A percentile compares a stretch with the other conserved stretches of the same genome.
Conservation (phyloP, 2,329 filamentous ascomycete species). For the Penicillium sp. region DNA sequence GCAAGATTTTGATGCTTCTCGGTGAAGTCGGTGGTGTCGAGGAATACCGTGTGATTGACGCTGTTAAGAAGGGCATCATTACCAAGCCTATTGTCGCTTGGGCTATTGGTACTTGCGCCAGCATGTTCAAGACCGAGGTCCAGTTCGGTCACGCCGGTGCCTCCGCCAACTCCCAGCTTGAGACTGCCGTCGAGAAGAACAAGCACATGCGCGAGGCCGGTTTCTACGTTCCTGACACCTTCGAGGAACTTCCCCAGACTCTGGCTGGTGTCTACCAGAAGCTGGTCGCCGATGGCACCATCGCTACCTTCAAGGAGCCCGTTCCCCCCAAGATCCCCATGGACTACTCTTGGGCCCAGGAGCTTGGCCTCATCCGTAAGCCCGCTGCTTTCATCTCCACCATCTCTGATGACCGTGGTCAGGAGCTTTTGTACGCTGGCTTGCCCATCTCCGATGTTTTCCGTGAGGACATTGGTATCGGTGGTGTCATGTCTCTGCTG, state of each 20-base stretch:
- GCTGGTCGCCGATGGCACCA: slow-evolving; percentile 77
- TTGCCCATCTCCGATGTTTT: slow-evolving; percentile 99
- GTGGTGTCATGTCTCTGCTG: slow-evolving; percentile 98
- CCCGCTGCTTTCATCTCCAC: slow-evolving; percentile 99
- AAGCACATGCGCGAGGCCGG: slow-evolving; percentile 92
- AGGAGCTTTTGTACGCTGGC: slow-evolving; percentile 96
- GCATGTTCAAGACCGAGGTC: slow-evolving; percentile 99
- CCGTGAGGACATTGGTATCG: slow-evolving; percentile 97
- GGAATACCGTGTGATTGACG: slow-evolving; percentile 99
- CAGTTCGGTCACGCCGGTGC: slow-evolving; percentile 99
- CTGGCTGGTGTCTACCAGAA: slow-evolving; percentile 83
- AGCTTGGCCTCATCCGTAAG: slow-evolving; percentile 98
- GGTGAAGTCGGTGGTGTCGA: slow-evolving; percentile 99
- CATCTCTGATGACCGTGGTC: slow-evolving; percentile 98
- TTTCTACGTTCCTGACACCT: slow-evolving; percentile 90
- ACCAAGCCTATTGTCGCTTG: slow-evolving; percentile 99
- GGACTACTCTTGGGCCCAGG: slow-evolving; percentile 99
- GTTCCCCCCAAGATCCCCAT: slow-evolving; percentile 98
- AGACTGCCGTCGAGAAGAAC: slow-evolving; percentile 97
- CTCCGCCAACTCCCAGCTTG: slow-evolving; percentile 98
- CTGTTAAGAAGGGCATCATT: slow-evolving; percentile 88
- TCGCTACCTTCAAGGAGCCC: slow-evolving; percentile 83
- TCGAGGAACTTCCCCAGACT: slow-evolving; percentile 82
- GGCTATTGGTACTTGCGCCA: slow-evolving; percentile 98
- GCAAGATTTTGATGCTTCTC: slow-evolving; percentile 93